Base-by-base conservation (phyloP, 1,284 basidiomycete species). In the Leccinum pseudoinsigne region DNA sequence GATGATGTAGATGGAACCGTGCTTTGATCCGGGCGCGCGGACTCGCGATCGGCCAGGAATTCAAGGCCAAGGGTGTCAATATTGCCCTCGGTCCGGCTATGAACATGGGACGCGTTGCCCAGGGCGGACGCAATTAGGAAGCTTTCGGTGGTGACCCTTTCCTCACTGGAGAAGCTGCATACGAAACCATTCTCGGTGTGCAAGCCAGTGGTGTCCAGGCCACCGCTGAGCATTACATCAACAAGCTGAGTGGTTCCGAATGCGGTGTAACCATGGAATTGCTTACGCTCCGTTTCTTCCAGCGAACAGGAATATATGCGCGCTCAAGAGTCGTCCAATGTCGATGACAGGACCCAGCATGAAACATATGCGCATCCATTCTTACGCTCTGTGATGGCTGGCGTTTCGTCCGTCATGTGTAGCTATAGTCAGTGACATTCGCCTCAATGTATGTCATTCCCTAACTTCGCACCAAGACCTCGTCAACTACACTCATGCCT, bases 91-190 rank as follows among this genome's bases (percentile, higher is more conserved):
- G 90, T 8, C 86, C 89, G 2, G 79, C 82, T 57, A 76, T 86
- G 77, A 85, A 86, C 69, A 80, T 86, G 63, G 85, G 84, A 63
- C 63, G 66, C 34, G 59, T 70, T 31, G 64, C 68, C 7, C 67
- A 82, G 66, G 82, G 77, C 10, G 92, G 92, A 2, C 82, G 92
- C 31, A 89, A 84, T 71, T 94, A 87, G 87, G 91, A 88, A 73
- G 83, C 85, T 34, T 88, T 87, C 66, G 84, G 87, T 59, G 82
- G 81, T 10, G 86, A 88, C 69, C 86, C 88, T 0, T 92, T 86
- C 72, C 82, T 92, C 23, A 79, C 78, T 65, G 87, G 88, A 11
- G 87, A 87, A 75, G 83, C 81, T 3, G 84, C 87, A 0, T 87
- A 83, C 67, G 81, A 86, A 68, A 86, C 84, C 0, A 79, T 86